These are phyloP conservation scores for Xerocomellus dryophilus DNA, from an alignment of 768 basidiomycete genomes.

Conservation along the genomic window DNA sequence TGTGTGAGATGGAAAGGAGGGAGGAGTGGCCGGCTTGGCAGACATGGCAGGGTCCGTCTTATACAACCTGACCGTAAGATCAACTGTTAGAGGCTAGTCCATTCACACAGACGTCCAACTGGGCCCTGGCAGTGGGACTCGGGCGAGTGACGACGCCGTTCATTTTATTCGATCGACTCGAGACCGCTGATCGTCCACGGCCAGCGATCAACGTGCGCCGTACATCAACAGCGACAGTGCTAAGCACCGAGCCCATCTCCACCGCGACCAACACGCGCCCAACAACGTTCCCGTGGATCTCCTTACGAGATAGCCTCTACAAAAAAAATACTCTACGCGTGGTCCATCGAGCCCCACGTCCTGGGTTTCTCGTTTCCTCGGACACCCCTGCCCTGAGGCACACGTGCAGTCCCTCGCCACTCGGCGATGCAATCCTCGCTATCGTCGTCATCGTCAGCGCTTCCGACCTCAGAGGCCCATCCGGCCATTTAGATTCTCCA, in stretches of 20 bases:
- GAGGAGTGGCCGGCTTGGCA: conserved; percentile 37
- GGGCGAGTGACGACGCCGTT: background rate
- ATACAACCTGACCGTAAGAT: conserved; percentile 13
- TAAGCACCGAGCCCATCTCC: background rate
- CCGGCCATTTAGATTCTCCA: too few relatives aligned
- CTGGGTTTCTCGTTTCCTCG: background rate
- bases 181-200: conserved; percentile 9
- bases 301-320: conserved; percentile 5
- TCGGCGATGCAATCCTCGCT: too few relatives aligned
- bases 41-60: conserved; percentile 30
- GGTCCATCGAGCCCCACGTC: background rate
- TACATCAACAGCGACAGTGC: too few relatives aligned
- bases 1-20: conserved; percentile 34
- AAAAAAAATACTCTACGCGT: too few relatives aligned
- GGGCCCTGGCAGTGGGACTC: background rate
- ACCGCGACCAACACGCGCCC: conserved; percentile 7
- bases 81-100: conserved; percentile 3
- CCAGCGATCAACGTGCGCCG: conserved; percentile 3
- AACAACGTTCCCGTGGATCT: conserved; percentile 12
- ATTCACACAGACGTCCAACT: conserved; percentile 32
- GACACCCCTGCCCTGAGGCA: background rate
- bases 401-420: too few relatives aligned
- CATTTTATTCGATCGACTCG: conserved; percentile 12
- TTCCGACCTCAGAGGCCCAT: too few relatives aligned
- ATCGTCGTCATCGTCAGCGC: too few relatives aligned